Evolutionary conservation across 257 asterid genomes (phyloP).

Genomic region (Echium plantagineum): DNA sequence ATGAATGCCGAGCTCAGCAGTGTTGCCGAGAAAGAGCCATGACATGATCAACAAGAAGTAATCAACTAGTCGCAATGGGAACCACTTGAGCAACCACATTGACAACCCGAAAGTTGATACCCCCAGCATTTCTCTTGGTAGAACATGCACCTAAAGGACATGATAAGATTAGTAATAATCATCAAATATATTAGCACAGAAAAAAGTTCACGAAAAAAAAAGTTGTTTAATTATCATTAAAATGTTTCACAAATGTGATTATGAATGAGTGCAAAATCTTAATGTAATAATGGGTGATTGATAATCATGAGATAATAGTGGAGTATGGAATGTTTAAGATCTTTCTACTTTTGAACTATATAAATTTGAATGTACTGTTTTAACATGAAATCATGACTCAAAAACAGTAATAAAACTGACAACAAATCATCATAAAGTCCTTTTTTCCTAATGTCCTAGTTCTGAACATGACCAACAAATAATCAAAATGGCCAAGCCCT

Average conservation of each 20-base stretch:
- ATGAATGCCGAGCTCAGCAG: constrained; percentile 11
- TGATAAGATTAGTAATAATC: not conserved
- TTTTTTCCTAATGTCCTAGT: not conserved
- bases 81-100: constrained; percentile 19
- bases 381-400: not conserved
- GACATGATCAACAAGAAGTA: constrained; percentile 13
- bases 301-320: not conserved
- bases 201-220: too few relatives aligned
- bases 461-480: not conserved
- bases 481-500: not conserved
- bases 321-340: not conserved
- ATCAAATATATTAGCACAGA: too few relatives aligned
- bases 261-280: too few relatives aligned
- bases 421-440: not conserved
- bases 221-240: too few relatives aligned
- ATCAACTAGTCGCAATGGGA: constrained; percentile 23
- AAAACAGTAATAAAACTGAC: not conserved
- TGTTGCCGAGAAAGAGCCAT: constrained; percentile 22
- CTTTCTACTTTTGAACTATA: not conserved
- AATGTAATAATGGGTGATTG: too few relatives aligned
- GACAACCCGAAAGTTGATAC: constrained; percentile 21
- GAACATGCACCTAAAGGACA: constrained; percentile 16
- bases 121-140: constrained; percentile 27
- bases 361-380: not conserved
- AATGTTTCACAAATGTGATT: too few relatives aligned